Conservation (phyloP, 2,329 filamentous ascomycete genomes). For the Pseudogymnoascus sp. region DNA sequence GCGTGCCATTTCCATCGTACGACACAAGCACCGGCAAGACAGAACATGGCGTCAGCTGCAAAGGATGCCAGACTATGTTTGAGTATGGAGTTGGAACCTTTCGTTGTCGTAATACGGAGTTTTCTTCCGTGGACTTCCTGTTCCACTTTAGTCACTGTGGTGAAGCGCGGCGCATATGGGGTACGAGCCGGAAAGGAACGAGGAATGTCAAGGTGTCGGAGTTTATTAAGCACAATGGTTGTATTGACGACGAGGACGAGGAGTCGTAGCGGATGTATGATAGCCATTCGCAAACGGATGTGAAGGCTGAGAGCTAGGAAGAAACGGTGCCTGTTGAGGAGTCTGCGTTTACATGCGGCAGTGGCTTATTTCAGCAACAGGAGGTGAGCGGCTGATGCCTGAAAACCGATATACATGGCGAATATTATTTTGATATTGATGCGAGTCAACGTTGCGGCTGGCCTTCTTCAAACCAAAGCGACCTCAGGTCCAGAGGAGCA, state of each 20-base stretch:
- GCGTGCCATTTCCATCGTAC: background rate
- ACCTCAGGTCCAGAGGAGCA: background rate
- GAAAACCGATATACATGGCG: background rate
- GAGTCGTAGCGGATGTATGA: no score
- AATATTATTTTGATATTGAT: background rate
- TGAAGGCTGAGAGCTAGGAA: no score
- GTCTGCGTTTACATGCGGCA: background rate
- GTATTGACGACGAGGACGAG: no score
- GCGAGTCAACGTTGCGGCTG: background rate
- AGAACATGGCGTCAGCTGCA: background rate
- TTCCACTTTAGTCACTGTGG: background rate
- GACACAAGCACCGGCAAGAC: background rate
- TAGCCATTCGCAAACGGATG: no score
- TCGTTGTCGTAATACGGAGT: background rate
- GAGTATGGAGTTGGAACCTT: no score
- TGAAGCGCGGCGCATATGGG: background rate
- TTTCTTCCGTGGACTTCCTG: background rate
- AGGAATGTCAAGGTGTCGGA: background rate
- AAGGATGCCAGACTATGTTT: background rate
- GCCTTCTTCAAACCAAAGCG: background rate
- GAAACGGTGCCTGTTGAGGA: background rate
- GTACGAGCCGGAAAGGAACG: background rate
- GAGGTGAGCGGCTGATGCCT: background rate
- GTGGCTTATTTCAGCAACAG: background rate
- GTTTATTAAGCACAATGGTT: background rate